Conservation (phyloP, 768 basidiomycete species). For the Suillus tomentosus region DNA sequence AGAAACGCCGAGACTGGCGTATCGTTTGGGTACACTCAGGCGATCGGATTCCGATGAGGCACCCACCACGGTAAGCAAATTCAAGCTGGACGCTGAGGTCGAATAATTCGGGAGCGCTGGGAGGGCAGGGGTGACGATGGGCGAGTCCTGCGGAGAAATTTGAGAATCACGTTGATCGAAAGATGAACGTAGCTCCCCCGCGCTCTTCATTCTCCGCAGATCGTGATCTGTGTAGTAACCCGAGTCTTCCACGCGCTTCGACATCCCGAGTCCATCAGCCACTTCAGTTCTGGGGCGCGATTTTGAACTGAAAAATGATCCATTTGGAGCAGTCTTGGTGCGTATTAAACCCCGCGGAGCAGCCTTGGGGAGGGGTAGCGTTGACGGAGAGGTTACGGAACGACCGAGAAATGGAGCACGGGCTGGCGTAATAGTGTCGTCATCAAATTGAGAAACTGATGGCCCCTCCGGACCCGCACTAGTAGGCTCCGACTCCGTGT, state of each 20-base stretch:
- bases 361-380: slow-evolving; percentile 25
- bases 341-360: slow-evolving; percentile 55
- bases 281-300: slow-evolving; percentile 38
- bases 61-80: slow-evolving; percentile 47
- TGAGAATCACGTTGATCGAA: slow-evolving; percentile 28
- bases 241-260: slow-evolving; percentile 40
- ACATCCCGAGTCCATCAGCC: slow-evolving; percentile 24
- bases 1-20: slow-evolving; percentile 65
- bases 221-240: slow-evolving; percentile 55
- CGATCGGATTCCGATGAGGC: slow-evolving; percentile 37
- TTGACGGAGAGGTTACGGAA: slow-evolving; percentile 51
- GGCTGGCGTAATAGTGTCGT: slow-evolving; percentile 73
- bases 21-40: slow-evolving; percentile 51
- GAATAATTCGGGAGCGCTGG: slow-evolving; percentile 51
- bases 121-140: slow-evolving; percentile 39
- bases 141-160: slow-evolving; percentile 26
- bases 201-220: slow-evolving; percentile 84
- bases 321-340: slow-evolving; percentile 72
- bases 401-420: slow-evolving; percentile 56
- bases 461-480: slow-evolving; percentile 38
- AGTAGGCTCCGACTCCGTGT: slow-evolving; percentile 53
- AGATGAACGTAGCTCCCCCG: slow-evolving; percentile 66
- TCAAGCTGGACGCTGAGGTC: slow-evolving; percentile 70
- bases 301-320: slow-evolving; percentile 53
- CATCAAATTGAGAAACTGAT: slow-evolving; percentile 44